Percentiles rank a stretch among this genome's conserved stretches.
phyloP scores from a whole-genome alignment of 768 basidiomycete species.

The Collybiopsis luxurians region DNA sequence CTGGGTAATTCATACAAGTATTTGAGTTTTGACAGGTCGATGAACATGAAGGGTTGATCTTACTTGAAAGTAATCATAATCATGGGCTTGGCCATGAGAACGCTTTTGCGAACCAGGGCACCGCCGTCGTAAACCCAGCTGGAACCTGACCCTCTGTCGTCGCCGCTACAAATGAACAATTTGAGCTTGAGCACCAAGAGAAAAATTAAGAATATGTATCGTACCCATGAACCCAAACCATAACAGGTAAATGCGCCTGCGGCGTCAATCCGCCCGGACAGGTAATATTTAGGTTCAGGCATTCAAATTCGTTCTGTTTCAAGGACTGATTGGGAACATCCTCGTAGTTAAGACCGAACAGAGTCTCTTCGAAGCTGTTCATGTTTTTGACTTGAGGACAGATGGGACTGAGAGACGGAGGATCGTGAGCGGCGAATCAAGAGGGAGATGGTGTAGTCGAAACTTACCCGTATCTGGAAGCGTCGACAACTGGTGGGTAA shows the following conservation, averaged over 20 bases:
- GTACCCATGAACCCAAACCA: constrained; percentile 87
- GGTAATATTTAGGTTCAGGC: constrained; percentile 80
- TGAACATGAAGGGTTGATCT: constrained; percentile 21
- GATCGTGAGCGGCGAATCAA: not conserved
- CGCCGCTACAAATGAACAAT: constrained; percentile 46
- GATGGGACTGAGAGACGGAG: constrained; percentile 72
- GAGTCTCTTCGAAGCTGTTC: constrained; percentile 52
- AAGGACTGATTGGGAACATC: constrained; percentile 53
- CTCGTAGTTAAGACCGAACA: constrained; percentile 56
- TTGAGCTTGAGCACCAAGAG: constrained; percentile 13
- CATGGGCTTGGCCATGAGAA: constrained; percentile 59
- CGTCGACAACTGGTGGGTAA: constrained; percentile 58
- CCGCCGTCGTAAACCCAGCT: constrained; percentile 79
- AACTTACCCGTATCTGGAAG: constrained; percentile 64
- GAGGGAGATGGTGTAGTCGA: not conserved
- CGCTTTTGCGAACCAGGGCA: constrained; percentile 65
- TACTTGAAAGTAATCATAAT: constrained; percentile 77
- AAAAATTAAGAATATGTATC: constrained; percentile 20
- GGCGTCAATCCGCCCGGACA: constrained; percentile 56
- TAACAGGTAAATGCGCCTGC: constrained; percentile 63
- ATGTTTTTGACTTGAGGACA: constrained; percentile 59
- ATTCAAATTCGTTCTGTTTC: constrained; percentile 73
- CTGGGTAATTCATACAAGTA: constrained; percentile 28
- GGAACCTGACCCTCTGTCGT: constrained; percentile 70
- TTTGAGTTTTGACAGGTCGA: constrained; percentile 14